phyloP scores from a whole-genome alignment of 305 asterid species.

The Andrographis paniculata region DNA sequence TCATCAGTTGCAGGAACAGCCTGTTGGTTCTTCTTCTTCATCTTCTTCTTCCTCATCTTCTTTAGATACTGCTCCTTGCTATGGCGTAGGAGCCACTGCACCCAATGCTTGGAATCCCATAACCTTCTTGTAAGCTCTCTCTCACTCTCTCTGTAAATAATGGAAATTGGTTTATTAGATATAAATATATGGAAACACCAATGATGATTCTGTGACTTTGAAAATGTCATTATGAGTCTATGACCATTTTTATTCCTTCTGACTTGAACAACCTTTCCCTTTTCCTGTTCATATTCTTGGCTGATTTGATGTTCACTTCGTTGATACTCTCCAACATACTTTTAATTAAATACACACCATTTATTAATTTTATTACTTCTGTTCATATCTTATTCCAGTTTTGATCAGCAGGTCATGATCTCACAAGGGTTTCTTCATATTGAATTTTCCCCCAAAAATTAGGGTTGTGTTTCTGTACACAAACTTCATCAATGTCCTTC shows the following conservation, averaged over 20 bases:
- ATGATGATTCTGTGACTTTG: conserved; percentile 24
- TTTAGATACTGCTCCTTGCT: conserved; percentile 26
- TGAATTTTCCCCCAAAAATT: too few species aligned
- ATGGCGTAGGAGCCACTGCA: conserved; percentile 28
- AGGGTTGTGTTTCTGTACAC: too few species aligned
- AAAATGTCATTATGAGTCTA: conserved; percentile 15
- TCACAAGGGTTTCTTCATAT: too few species aligned
- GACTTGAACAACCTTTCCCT: conserved; percentile 24
- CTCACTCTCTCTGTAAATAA: too few species aligned
- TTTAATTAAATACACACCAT: too few species aligned
- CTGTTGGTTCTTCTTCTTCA: conserved; percentile 36
- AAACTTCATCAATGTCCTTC: too few species aligned
- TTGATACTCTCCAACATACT: background rate
- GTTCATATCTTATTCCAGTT: too few species aligned
- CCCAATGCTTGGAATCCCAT: conserved; percentile 49
- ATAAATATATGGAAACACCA: conserved; percentile 2
- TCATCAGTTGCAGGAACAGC: conserved; percentile 38
- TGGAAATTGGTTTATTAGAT: too few species aligned
- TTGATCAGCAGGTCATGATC: too few species aligned
- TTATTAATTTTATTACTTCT: too few species aligned
- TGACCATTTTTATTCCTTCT: conserved; percentile 15
- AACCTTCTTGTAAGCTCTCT: conserved; percentile 54
- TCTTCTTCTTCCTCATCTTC: conserved; percentile 31
- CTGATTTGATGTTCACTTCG: conserved; percentile 30
- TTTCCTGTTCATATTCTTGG: conserved; percentile 21